Conservation (phyloP, 495 filamentous ascomycete species). For the Xylaria flabelliformis region DNA sequence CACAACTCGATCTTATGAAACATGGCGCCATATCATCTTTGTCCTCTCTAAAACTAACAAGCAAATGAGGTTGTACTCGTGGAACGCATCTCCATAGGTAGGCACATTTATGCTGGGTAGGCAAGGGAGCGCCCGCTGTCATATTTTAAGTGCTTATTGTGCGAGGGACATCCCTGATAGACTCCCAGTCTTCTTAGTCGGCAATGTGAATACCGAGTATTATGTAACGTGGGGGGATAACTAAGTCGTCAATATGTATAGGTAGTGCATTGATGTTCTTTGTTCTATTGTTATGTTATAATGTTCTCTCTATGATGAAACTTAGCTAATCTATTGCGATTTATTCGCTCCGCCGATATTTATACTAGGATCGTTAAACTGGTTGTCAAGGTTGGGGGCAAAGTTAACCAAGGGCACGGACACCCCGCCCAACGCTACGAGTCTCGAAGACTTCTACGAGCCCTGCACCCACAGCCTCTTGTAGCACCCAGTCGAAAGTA, state of each 20-base stretch:
- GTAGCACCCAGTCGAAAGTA: slow-evolving; percentile 77
- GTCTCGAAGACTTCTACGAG: slow-evolving; percentile 88
- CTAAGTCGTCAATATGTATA: background rate
- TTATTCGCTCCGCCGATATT: background rate
- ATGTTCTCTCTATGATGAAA: background rate
- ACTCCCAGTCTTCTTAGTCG: background rate
- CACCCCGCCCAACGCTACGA: slow-evolving; percentile 75
- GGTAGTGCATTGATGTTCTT: background rate
- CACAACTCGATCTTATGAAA: slow-evolving; percentile 13
- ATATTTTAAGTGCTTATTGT: slow-evolving; percentile 2
- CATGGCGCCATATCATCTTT: background rate
- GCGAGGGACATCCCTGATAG: slow-evolving; percentile 15
- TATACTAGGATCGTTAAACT: background rate
- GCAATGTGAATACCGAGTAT: background rate
- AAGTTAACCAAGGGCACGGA: slow-evolving; percentile 51
- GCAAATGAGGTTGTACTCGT: slow-evolving; percentile 4
- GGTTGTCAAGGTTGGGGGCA: background rate
- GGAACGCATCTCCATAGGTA: background rate
- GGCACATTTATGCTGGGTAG: background rate
- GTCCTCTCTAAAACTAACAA: background rate
- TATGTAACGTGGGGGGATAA: background rate
- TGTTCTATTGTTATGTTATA: background rate
- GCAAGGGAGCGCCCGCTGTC: slow-evolving; percentile 12
- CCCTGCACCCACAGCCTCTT: slow-evolving; percentile 78
- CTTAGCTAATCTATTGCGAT: background rate